Evolutionary conservation across 768 basidiomycete genomes (phyloP), one percentile per base, ranked within the genome.

Genomic region (Serendipita sp.): DNA sequence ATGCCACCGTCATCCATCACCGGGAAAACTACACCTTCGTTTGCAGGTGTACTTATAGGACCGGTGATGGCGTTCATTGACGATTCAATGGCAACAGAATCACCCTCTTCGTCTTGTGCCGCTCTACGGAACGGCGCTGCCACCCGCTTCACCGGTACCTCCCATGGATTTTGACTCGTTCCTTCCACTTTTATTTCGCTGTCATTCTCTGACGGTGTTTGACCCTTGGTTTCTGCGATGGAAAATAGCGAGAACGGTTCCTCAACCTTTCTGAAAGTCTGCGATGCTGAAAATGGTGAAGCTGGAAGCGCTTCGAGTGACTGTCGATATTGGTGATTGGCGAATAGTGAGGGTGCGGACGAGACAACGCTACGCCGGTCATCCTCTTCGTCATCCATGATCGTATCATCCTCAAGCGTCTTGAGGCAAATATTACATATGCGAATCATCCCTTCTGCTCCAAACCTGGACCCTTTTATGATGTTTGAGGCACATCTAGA

Each of bases 341-440:
- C 84, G 66, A 89, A 87, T 15, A 85, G 83, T 1, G 83, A 80
- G 1, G 84, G 79, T 2, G 79, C 76, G 18, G 83, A 83, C 1
- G 91, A 93, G 33, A 83, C 77, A 64, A 94, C 78, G 3, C 91
- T 92, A 60, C 88, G 84, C 37, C 81, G 81, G 69, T 91, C 89
- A 29, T 71, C 68, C 62, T 95, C 93, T 52, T 96, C 91, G 64
- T 95, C 90, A 62, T 94, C 90, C 55, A 60, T 60, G 16, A 60
- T 60, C n/a, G 55, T 60, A 62, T 88, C 85, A 62, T 88, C 87
- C 63, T 88, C 86, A 64, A 94, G 82, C 73, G 92, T 92, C 68
- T 89, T 87, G n/a, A 95, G 77, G 73, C 95, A 98, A 13, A 96
- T 77, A 69, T 97, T 97, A 75, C 96, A 99, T 6, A 96, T 88